These are phyloP conservation scores for Thielaviopsis euricoi DNA, from an alignment of 2,329 filamentous ascomycete species.

Conservation along the genomic window DNA sequence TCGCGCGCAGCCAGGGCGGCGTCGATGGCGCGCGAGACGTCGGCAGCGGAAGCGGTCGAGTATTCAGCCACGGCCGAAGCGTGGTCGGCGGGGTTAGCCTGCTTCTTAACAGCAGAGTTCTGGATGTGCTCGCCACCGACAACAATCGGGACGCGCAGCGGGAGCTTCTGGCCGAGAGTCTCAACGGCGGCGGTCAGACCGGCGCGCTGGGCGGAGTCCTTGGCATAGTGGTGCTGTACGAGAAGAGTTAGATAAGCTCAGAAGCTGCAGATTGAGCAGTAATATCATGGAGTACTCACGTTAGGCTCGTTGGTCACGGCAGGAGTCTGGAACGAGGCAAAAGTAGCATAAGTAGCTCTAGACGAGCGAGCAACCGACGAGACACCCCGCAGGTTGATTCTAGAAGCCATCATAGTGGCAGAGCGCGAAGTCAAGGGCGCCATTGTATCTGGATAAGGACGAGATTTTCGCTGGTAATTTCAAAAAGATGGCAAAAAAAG, in stretches of 20 bases:
- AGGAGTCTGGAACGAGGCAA: slow-evolving; percentile 79
- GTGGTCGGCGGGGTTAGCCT: slow-evolving; percentile 74
- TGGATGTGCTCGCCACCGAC: slow-evolving; percentile 59
- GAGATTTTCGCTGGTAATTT: background rate
- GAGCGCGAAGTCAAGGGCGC: slow-evolving; percentile 6
- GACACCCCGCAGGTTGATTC: slow-evolving; percentile 1
- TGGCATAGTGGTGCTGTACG: slow-evolving; percentile 78
- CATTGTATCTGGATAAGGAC: background rate
- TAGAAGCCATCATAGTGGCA: slow-evolving; percentile 6
- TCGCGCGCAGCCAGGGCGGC: slow-evolving; percentile 73
- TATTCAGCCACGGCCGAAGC: slow-evolving; percentile 62
- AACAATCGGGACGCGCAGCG: slow-evolving; percentile 66
- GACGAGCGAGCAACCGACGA: background rate
- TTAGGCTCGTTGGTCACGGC: slow-evolving; percentile 89
- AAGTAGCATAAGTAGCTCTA: slow-evolving; percentile 28
- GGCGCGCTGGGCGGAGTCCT: slow-evolving; percentile 64
- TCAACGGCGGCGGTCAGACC: slow-evolving; percentile 61
- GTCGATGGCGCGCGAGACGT: slow-evolving; percentile 68
- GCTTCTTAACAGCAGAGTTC: slow-evolving; percentile 46
- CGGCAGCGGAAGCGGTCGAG: slow-evolving; percentile 59
- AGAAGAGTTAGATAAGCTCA: background rate
- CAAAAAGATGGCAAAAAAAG: background rate
- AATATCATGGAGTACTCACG: slow-evolving; percentile 34
- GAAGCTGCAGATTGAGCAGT: background rate
- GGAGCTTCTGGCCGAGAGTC: slow-evolving; percentile 47